Conservation (phyloP, 768 basidiomycete genomes). For the Rhodotorula kratochvilovae region DNA sequence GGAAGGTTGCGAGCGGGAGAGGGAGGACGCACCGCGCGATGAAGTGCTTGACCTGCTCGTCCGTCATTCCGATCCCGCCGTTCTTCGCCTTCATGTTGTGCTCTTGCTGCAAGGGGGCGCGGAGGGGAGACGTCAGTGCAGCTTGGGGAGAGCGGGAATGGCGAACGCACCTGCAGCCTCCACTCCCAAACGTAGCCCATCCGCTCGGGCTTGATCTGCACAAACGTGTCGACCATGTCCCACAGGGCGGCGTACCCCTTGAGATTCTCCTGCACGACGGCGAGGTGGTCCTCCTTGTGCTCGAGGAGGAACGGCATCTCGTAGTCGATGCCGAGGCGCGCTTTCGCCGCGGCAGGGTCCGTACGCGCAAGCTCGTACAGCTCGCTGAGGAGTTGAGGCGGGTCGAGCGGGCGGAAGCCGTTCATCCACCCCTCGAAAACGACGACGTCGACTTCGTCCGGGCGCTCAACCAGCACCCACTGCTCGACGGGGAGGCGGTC, state of each 20-base stretch:
- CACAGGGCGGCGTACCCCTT: conserved; percentile 63
- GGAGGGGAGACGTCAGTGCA: too few relatives aligned
- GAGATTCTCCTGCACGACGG: conserved; percentile 62
- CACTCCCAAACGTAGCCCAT: conserved; percentile 69
- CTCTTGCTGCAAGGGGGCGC: conserved; percentile 61
- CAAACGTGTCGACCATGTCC: conserved; percentile 64
- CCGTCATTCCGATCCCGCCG: conserved; percentile 83
- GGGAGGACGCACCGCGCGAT: conserved; percentile 38
- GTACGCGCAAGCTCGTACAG: conserved; percentile 51
- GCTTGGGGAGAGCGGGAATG: not conserved
- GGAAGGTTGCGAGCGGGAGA: not conserved
- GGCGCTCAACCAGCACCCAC: conserved; percentile 51
- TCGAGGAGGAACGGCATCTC: conserved; percentile 36
- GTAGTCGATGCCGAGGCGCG: conserved; percentile 18
- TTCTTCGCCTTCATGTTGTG: conserved; percentile 78
- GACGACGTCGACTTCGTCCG: conserved; percentile 66
- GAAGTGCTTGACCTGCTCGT: conserved; percentile 64
- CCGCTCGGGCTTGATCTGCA: conserved; percentile 59
- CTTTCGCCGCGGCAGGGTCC: conserved; percentile 1
- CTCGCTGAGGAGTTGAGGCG: conserved; percentile 45
- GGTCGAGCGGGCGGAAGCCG: conserved; percentile 68
- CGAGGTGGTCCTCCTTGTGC: conserved; percentile 54
- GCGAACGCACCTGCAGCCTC: conserved; percentile 54
- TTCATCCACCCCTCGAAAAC: conserved; percentile 95
- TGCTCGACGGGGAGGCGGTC: conserved; percentile 59